Conservation (phyloP, 345 rosid species). For the Firmiana major region DNA sequence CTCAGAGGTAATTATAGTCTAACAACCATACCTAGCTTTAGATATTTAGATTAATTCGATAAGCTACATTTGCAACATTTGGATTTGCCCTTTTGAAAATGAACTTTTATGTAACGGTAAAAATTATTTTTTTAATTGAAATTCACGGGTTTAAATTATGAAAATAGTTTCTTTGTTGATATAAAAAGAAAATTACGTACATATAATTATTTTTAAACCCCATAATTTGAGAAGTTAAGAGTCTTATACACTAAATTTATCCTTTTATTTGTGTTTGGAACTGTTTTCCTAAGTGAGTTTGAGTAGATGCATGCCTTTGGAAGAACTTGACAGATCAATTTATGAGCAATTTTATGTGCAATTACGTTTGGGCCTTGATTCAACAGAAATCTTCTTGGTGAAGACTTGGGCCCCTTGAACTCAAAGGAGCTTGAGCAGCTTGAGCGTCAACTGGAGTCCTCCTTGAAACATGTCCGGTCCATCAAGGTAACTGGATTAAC, state of each 20-base stretch:
- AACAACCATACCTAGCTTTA: background rate
- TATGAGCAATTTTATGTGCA: background rate
- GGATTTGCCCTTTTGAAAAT: too few species aligned
- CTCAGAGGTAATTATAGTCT: slow-evolving; percentile 59
- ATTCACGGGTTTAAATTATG: too few species aligned
- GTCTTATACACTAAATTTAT: background rate
- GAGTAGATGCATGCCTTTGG: background rate
- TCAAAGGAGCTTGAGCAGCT: slow-evolving; percentile 95
- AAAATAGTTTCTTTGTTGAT: too few species aligned
- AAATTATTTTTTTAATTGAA: too few species aligned
- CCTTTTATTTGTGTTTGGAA: background rate
- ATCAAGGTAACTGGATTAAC: slow-evolving; percentile 50
- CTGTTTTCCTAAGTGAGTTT: background rate
- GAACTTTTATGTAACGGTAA: too few species aligned
- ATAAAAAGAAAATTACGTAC: too few species aligned
- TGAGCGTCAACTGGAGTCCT: slow-evolving; percentile 81
- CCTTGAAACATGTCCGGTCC: slow-evolving; percentile 86
- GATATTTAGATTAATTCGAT: background rate
- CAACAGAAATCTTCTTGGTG: slow-evolving; percentile 87
- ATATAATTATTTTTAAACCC: too few species aligned
- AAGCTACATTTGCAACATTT: too few species aligned
- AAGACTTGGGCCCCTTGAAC: slow-evolving; percentile 82
- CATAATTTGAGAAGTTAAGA: too few species aligned
- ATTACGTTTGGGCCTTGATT: background rate
- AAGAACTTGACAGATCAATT: background rate